Percentiles rank a stretch among this genome's conserved stretches.
Conservation (phyloP, 176 grass and related monocot species). For the Cenchrus fungigraminus region DNA sequence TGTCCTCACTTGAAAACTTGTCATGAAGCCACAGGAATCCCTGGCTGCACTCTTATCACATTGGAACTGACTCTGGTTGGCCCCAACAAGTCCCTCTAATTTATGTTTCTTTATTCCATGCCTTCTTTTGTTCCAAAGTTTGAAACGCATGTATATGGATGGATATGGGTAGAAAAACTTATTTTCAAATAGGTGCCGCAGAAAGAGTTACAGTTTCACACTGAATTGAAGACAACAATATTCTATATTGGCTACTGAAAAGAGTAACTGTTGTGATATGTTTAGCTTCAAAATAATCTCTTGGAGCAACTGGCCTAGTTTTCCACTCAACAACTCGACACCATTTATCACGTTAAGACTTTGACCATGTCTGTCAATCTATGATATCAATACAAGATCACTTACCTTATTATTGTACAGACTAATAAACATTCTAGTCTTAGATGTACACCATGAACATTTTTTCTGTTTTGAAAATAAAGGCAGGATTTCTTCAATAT, state of each 20-base stretch:
- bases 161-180: neutral
- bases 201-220: neutral
- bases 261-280: neutral
- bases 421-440: neutral
- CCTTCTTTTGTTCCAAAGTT: constrained; percentile 20
- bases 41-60: constrained; percentile 58
- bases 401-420: neutral
- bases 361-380: constrained; percentile 18
- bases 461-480: neutral
- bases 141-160: constrained; percentile 17
- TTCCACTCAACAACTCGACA: neutral
- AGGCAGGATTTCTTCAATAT: neutral
- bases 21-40: constrained; percentile 54
- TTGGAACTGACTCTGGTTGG: constrained; percentile 61
- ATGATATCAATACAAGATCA: neutral
- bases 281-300: neutral
- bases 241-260: neutral
- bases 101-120: constrained; percentile 38
- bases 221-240: neutral
- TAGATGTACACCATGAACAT: neutral
- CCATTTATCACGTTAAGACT: neutral
- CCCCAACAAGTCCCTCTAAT: neutral
- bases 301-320: neutral
- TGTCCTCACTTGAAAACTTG: constrained; percentile 57
- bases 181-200: neutral